phyloP scores from a whole-genome alignment of 129 eudicot genomes.

The Tagetes erecta region DNA sequence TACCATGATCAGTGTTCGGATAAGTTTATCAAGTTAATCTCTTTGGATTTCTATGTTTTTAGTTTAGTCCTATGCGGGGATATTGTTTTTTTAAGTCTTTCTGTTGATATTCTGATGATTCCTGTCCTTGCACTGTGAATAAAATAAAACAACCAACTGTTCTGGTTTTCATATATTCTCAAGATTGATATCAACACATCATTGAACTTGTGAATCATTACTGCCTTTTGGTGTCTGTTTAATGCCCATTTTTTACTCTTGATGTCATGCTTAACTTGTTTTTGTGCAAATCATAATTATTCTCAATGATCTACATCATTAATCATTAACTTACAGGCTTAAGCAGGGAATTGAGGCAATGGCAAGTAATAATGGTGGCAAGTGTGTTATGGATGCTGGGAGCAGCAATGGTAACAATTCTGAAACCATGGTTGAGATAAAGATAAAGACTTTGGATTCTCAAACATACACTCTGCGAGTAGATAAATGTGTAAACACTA shows the following conservation, averaged over 20 bases:
- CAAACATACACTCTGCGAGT: conserved; percentile 84
- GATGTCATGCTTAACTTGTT: conserved; percentile 7
- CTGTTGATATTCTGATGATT: background rate
- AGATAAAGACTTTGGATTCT: conserved; percentile 96
- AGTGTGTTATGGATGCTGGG: conserved; percentile 39
- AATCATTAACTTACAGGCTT: conserved; percentile 24
- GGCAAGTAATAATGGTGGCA: conserved; percentile 67
- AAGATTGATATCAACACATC: background rate
- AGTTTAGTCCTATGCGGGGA: background rate
- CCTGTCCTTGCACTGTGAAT: background rate
- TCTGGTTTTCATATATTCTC: background rate
- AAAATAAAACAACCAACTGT: background rate
- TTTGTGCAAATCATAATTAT: conserved; percentile 4
- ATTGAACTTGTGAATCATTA: background rate
- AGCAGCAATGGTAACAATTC: conserved; percentile 50
- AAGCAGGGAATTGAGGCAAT: conserved; percentile 30
- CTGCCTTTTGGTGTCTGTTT: conserved; percentile 10
- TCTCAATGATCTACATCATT: conserved; percentile 10
- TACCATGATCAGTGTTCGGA: background rate
- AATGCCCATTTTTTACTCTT: background rate
- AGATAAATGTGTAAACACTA: conserved; percentile 73
- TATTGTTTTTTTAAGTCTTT: background rate
- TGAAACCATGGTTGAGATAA: conserved; percentile 79
- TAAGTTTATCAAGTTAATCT: background rate
- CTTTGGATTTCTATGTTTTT: background rate